A percentile compares a stretch with the other conserved stretches of the same genome.
These are phyloP conservation scores for Crithidia brevicula DNA, from an alignment of 208 protist species.

Conservation along the genomic window DNA sequence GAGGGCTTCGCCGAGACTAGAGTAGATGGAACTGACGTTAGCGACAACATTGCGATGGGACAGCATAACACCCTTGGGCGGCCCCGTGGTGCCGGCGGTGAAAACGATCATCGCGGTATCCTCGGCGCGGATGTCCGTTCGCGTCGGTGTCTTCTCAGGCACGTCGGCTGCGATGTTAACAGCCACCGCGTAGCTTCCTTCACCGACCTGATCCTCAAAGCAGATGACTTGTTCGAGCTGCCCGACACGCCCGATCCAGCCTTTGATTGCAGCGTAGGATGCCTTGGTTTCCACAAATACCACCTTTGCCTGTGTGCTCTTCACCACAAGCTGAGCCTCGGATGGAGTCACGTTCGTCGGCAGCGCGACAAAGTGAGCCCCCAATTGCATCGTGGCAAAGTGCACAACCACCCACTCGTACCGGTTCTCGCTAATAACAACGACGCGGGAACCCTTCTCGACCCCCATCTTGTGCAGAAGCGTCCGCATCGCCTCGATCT, in stretches of 20 bases:
- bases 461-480: conserved; percentile 84
- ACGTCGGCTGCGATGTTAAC: conserved; percentile 84
- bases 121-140: conserved; percentile 76
- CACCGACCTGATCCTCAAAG: conserved; percentile 87
- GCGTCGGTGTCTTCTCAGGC: conserved; percentile 61
- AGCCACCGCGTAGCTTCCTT: conserved; percentile 87
- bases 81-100: conserved; percentile 90
- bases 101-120: conserved; percentile 94
- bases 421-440: conserved; percentile 91
- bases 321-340: conserved; percentile 85
- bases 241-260: conserved; percentile 84
- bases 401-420: conserved; percentile 94
- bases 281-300: conserved; percentile 88
- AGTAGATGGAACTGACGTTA: conserved; percentile 88
- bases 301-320: conserved; percentile 84
- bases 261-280: conserved; percentile 74
- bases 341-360: conserved; percentile 89
- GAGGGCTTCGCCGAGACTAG: conserved; percentile 79
- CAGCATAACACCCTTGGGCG: conserved; percentile 95
- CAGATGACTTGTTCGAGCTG: conserved; percentile 85
- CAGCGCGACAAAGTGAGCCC: conserved; percentile 88
- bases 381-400: conserved; percentile 87
- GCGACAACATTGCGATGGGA: conserved; percentile 93
- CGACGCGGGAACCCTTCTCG: conserved; percentile 81
- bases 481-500: conserved; percentile 83